Evolutionary conservation across 169 alveolate genomes (phyloP).

Genomic region (Plasmodium gonderi): DNA sequence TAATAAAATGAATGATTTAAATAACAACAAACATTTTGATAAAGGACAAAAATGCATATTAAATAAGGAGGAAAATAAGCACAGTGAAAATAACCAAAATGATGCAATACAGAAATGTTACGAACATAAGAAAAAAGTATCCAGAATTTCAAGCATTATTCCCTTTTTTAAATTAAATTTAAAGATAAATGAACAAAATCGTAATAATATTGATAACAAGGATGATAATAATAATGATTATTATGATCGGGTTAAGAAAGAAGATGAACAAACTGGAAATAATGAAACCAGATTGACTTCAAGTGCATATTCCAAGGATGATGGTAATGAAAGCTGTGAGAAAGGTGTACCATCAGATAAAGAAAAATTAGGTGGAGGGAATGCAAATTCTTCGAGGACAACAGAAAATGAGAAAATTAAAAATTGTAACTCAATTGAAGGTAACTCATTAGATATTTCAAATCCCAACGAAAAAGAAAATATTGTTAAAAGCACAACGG

Average conservation of each 20-base stretch:
- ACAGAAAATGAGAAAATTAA: slow-evolving; percentile 8
- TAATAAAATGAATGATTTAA: neutral
- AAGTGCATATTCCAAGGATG: neutral
- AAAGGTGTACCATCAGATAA: neutral
- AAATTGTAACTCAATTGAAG: neutral
- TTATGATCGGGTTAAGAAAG: neutral
- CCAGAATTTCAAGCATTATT: neutral
- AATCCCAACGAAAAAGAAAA: neutral
- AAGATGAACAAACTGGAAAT: neutral
- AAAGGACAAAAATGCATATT: neutral
- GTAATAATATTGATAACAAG: neutral
- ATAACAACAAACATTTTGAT: neutral
- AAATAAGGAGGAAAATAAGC: neutral
- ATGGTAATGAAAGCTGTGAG: neutral
- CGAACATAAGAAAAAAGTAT: neutral
- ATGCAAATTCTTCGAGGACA: neutral
- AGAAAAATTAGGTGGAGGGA: neutral
- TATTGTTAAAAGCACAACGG: neutral
- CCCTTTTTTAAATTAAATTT: neutral
- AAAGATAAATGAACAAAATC: neutral
- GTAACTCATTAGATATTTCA: neutral
- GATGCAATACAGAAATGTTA: neutral
- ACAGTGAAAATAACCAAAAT: neutral
- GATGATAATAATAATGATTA: neutral
- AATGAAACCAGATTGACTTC: neutral